Percentiles rank a stretch among this genome's conserved stretches.
These are phyloP conservation scores for Neurospora sp. DNA, from an alignment of 2,329 filamentous ascomycete genomes.

Conservation along the genomic window DNA sequence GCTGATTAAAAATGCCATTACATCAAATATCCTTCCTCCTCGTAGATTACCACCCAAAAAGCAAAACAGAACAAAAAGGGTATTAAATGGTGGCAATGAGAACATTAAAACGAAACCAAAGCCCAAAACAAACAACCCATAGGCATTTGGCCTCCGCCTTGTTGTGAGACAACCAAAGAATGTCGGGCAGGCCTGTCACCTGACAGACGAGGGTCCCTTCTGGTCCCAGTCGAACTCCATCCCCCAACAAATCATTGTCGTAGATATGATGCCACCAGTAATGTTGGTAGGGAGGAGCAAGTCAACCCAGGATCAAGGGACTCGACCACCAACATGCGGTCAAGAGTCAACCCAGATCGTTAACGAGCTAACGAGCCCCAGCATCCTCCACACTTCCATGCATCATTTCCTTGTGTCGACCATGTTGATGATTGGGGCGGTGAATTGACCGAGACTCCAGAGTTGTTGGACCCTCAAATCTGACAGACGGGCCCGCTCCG, in stretches of 20 bases:
- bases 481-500: not conserved
- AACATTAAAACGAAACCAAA: not conserved
- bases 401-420: not conserved
- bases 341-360: not conserved
- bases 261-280: not conserved
- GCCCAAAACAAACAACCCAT: not conserved
- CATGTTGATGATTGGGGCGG: not conserved
- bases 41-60: not conserved
- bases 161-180: not conserved
- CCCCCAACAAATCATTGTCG: not conserved
- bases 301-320: not conserved
- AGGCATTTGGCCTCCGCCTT: not conserved
- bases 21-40: not conserved
- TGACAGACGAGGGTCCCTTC: not conserved
- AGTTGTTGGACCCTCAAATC: not conserved
- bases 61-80: not conserved
- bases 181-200: not conserved
- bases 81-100: not conserved
- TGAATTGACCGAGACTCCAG: not conserved
- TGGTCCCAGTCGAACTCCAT: not conserved
- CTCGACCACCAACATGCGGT: not conserved
- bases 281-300: not conserved
- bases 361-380: not conserved
- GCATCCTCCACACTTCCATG: not conserved
- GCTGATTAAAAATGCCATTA: not conserved